Base-by-base conservation (phyloP, 106 monocot genomes). In the Phalaenopsis equestris region DNA sequence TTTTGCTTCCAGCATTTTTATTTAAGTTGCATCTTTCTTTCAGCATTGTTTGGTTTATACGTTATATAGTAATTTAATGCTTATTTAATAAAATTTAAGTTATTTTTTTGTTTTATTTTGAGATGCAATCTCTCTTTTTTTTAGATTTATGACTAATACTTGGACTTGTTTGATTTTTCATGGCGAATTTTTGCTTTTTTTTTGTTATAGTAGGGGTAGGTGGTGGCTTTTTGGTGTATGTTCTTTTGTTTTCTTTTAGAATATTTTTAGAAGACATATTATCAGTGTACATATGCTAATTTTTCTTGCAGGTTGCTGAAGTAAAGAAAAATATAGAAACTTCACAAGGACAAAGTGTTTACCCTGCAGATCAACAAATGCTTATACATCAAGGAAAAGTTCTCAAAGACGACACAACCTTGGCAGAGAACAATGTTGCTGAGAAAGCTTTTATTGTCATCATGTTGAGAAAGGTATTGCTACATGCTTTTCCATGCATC, bases 321-420 rank as follows among this genome's bases (percentile, higher is more conserved):
- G 90, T 94, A 36, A 97, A 97, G 84, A 97, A 79, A 76, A 83
- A 72, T 42, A 94, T 97, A 16, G 97, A 97, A 84, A 79, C 58
- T 75, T 78, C 77, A 30, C 92, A 94, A 84, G 97, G 89, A 19
- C 81, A 85, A 67, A 85, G 39, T 70, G 79, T 88, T 41, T 97
- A 97, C 70, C 97, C 94, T 8, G 89, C 97, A 45, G 92, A 92
- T 52, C 89, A 90, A 19, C 89, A 87, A 52, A 87, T 97, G 92
- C 97, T 97, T 21, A 97, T 97, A 84, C 87, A 97, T 84, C 92
- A 94, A 81, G 97, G 97, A 48, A 87, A 86, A 78, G 81, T 94
- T 83, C 87, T 97, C 36, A 97, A 94, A 81, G 94, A 97, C 84
- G 83, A 92, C 47, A 89, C 94, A 24, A 90, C 97, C 73, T 84